Base-by-base conservation (phyloP, 2,329 filamentous ascomycete species). In the Aspergillus aculeatinus region DNA sequence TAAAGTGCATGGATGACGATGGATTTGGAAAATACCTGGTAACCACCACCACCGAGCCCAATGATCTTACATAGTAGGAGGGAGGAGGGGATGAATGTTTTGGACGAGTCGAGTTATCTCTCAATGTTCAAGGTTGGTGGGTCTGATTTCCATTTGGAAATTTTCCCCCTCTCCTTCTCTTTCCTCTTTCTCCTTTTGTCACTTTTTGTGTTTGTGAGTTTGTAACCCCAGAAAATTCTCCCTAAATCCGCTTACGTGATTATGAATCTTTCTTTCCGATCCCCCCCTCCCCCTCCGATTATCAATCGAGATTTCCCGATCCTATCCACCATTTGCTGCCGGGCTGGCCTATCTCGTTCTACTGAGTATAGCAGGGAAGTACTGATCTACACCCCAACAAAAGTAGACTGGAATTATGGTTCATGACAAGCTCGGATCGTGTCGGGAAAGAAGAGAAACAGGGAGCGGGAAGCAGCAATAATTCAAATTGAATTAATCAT, bases 391-490 rank as follows among this genome's bases (percentile, higher is more conserved):
- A 44, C 39, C 14, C 39, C 14, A 44, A 16, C 39, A 44, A 19
- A 35, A 35, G 3, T 35, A 16, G 11, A 35, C 33, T 11, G 33
- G 11, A 35, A 16, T 12, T 35, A 12, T 12, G 14, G 33, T 35
- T 35, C 11, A 19, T 19, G 16, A n/a, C 39, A 44, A 19, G 16
- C 16, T 5, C 39, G 39, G 39, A 6, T 44, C 39, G 16, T 16
- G 39, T 44, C 16, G 16, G 16, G 58, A 9, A 55, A 48, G 35
- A 53, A 44, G 52, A 52, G 48, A 21, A 39, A 42, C 51, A 51
- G 47, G 60, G 57, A 55, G 51, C 47, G 33, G 47, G 58, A 57
- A 58, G 39, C 12, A 35, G 33, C 23, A 42, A 55, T 55, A 51
- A 39, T 9, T 29, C 7, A 29, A 29, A 29, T 29, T 29, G 27